Evolutionary conservation across 495 filamentous ascomycete species (phyloP).

Genomic region (Parmelia sp.): DNA sequence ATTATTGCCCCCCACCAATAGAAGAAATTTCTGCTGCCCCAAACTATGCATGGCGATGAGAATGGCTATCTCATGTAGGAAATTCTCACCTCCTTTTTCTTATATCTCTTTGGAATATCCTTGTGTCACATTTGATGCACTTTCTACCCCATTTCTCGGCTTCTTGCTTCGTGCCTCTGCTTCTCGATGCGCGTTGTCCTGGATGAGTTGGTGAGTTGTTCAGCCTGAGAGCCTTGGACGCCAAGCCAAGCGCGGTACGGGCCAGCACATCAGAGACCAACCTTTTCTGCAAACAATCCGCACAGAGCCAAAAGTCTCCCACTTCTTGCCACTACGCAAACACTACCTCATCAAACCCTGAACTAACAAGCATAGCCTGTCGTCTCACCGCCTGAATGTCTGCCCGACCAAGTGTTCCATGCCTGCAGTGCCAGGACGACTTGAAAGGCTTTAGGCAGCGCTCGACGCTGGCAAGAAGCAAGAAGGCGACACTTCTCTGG

Average conservation of each 20-base stretch:
- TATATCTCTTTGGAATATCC: conserved; percentile 6
- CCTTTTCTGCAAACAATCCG: conserved; percentile 12
- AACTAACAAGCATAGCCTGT: conserved; percentile 8
- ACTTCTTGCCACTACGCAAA: conserved; percentile 2
- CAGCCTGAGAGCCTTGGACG: conserved; percentile 2
- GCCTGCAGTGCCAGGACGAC: background rate
- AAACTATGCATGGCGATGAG: background rate
- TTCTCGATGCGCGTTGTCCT: no score
- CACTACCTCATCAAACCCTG: background rate
- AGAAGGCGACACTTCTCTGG: background rate
- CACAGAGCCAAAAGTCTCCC: background rate
- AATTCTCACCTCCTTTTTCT: background rate
- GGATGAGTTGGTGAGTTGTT: conserved; percentile 8
- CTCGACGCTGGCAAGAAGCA: background rate
- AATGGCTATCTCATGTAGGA: background rate
- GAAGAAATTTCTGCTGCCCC: background rate
- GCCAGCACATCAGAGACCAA: conserved; percentile 14
- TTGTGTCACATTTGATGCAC: background rate
- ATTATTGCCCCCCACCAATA: no score
- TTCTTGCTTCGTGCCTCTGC: conserved; percentile 11
- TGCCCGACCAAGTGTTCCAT: conserved; percentile 2
- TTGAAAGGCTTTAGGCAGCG: background rate
- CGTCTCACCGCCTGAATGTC: conserved; percentile 12
- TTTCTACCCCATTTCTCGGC: background rate
- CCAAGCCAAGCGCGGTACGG: conserved; percentile 15